These are phyloP conservation scores for Solanum okadae DNA, from an alignment of 257 asterid genomes.

Conservation along the genomic window DNA sequence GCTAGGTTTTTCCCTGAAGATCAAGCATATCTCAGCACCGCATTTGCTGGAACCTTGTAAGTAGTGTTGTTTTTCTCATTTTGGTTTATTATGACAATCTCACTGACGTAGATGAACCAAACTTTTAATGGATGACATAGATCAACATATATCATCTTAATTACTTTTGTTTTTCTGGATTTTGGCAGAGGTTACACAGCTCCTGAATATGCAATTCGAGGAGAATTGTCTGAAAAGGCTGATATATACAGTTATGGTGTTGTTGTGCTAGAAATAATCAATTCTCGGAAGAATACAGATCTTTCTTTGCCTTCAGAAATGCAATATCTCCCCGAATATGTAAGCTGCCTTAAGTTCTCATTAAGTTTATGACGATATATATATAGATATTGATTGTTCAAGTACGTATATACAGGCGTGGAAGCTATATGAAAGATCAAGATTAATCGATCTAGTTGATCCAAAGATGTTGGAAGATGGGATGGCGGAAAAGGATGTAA, in stretches of 20 bases:
- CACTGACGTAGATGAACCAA: background rate
- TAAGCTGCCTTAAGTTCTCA: background rate
- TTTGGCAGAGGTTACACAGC: slow-evolving; percentile 68
- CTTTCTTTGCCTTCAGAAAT: slow-evolving; percentile 55
- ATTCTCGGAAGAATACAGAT: slow-evolving; percentile 60
- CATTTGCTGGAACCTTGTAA: slow-evolving; percentile 83
- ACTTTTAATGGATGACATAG: background rate
- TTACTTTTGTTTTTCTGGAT: background rate
- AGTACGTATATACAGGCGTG: slow-evolving; percentile 33
- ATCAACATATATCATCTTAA: background rate
- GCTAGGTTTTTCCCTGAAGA: slow-evolving; percentile 89
- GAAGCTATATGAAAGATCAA: slow-evolving; percentile 59
- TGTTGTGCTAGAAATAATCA: slow-evolving; percentile 56
- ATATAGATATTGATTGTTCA: background rate
- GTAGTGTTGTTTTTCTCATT: slow-evolving; percentile 1
- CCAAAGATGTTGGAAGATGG: slow-evolving; percentile 39
- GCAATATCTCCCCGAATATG: slow-evolving; percentile 82
- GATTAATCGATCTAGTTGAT: slow-evolving; percentile 49
- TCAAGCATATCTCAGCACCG: slow-evolving; percentile 83
- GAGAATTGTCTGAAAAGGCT: slow-evolving; percentile 70
- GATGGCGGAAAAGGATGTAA: slow-evolving; percentile 30
- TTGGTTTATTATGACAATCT: background rate
- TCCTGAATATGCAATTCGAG: slow-evolving; percentile 70
- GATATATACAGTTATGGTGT: slow-evolving; percentile 79
- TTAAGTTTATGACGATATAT: background rate